phyloP scores from a whole-genome alignment of 2,329 filamentous ascomycete species.

The Orbilia quercus region DNA sequence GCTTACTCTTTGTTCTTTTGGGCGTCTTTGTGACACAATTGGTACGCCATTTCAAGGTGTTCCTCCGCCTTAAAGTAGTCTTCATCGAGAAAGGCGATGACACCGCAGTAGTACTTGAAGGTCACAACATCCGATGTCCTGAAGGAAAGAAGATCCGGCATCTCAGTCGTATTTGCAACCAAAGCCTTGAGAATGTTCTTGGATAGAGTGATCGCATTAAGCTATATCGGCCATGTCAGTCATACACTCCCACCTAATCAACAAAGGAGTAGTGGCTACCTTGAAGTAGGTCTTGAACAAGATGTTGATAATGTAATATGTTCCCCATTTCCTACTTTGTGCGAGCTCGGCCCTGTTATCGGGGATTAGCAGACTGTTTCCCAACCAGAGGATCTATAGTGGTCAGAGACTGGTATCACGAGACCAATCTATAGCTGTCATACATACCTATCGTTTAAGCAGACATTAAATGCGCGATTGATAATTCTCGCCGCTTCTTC shows the following conservation, averaged over 20 bases:
- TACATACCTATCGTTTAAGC: conserved; percentile 84
- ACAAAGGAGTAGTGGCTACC: conserved; percentile 62
- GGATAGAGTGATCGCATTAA: conserved; percentile 88
- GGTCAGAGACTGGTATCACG: too few relatives aligned
- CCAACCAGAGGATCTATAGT: too few relatives aligned
- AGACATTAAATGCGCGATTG: conserved; percentile 91
- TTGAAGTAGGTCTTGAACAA: conserved; percentile 99
- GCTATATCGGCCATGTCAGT: conserved; percentile 62
- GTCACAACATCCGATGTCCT: conserved; percentile 92
- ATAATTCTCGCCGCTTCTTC: conserved; percentile 91
- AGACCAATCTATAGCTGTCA: neutral
- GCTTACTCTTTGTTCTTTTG: conserved; percentile 81
- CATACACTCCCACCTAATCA: neutral
- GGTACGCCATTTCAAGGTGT: conserved; percentile 81
- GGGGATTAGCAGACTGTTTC: too few relatives aligned
- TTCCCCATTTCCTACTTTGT: conserved; percentile 96
- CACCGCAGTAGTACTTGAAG: conserved; percentile 94
- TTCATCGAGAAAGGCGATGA: conserved; percentile 93
- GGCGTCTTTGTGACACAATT: conserved; percentile 79
- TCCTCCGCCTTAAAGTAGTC: conserved; percentile 87
- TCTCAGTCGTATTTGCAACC: conserved; percentile 78
- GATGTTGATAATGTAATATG: conserved; percentile 93
- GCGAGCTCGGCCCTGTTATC: conserved; percentile 77
- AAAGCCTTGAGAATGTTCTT: conserved; percentile 90
- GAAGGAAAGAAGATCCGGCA: conserved; percentile 82